Conservation (phyloP, 164 flowering plant species). For the Protea cynaroides region DNA sequence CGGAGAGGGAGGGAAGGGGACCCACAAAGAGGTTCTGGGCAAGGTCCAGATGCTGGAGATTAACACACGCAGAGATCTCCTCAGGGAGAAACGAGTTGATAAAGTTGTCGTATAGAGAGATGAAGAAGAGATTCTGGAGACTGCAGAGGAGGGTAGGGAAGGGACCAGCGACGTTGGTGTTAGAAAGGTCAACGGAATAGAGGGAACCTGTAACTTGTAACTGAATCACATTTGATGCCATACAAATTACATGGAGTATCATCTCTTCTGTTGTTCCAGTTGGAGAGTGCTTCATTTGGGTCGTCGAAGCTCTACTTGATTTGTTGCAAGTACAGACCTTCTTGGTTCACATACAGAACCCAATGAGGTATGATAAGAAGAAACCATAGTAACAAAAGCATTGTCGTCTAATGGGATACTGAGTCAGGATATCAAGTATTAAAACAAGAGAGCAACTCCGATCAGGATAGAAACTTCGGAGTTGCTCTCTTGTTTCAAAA, state of each 20-base stretch:
- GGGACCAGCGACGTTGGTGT: conserved; percentile 49
- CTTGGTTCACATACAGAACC: conserved; percentile 50
- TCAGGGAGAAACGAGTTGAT: conserved; percentile 55
- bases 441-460: too few relatives aligned
- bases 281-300: conserved; percentile 46
- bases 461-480: too few relatives aligned
- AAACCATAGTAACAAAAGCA: conserved; percentile 16
- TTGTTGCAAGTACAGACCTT: conserved; percentile 55
- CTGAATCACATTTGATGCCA: conserved; percentile 56
- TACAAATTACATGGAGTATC: conserved; percentile 63
- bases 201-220: conserved; percentile 41
- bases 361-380: conserved; percentile 14
- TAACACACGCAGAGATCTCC: conserved; percentile 39
- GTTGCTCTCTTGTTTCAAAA: too few relatives aligned
- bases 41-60: conserved; percentile 24
- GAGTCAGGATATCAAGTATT: too few relatives aligned
- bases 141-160: conserved; percentile 75
- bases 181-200: conserved; percentile 51
- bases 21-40: conserved; percentile 25
- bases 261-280: conserved; percentile 52
- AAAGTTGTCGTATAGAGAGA: conserved; percentile 62
- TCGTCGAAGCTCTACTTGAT: conserved; percentile 50
- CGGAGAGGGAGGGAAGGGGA: conserved; percentile 28
- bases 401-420: too few relatives aligned
- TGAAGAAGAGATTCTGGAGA: too few relatives aligned